Base-by-base conservation (phyloP, 176 grass and related monocot genomes). In the Calamus simplicifolius region DNA sequence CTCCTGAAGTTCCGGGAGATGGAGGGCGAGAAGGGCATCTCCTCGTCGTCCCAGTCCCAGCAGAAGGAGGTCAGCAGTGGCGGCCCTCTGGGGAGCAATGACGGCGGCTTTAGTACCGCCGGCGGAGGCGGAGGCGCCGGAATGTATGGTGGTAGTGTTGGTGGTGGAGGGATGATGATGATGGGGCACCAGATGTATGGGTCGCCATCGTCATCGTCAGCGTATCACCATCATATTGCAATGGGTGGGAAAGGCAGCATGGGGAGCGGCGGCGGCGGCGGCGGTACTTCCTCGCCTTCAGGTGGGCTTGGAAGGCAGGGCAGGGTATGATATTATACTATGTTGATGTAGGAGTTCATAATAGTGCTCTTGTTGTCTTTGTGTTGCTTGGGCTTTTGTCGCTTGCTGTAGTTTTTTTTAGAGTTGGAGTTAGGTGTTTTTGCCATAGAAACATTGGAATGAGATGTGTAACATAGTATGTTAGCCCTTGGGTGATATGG, bases 1-100 rank as follows among this genome's bases (percentile, higher is more conserved):
- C 92, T 97, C 63, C 87, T 88, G 57, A 91, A 88, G 73, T 97
- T 88, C 66, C 87, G 87, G 48, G 87, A 97, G 80, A 78, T 88
- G 68, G 92, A 97, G 69, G 92, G 92, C 50, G 92, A 97, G 69
- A 69, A 61, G 49, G 72, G 71, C 50, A 75, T 63, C 50, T 21
- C 78, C 12, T 55, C 73, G 30, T 59, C 73, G 1, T 63, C 62
- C 26, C 57, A 61, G 16, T 52, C 67, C 4, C 51, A 18, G 58
- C 56, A 79, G 19, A n/a, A 67, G 19, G 16, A 27, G 72, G 68
- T 27, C 38, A 67, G 38, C 49, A 78, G 48, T 63, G 54, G 29
- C 4, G 52, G 0, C 75, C 62, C 13, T 14, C 3, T 28, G 14
- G 52, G 26, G 26, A 23, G 43, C 56, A 73, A 77, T 80, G 77